phyloP scores from a whole-genome alignment of 257 asterid genomes.

The Eustoma russellianum region DNA sequence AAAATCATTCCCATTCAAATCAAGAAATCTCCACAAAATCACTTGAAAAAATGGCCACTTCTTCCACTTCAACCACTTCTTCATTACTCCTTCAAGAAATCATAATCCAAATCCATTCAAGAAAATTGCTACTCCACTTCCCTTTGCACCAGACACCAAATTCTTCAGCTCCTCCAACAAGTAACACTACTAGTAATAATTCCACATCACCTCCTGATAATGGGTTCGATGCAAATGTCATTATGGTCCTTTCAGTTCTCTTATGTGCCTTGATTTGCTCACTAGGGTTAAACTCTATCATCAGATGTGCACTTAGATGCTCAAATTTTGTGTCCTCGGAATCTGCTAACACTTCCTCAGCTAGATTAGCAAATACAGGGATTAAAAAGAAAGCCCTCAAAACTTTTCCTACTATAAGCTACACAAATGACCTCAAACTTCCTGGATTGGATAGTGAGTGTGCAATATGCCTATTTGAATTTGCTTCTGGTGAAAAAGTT shows the following conservation, averaged over 20 bases:
- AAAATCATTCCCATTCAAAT: neutral
- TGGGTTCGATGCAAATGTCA: slow-evolving; percentile 22
- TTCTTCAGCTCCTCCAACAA: slow-evolving; percentile 8
- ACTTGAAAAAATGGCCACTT: slow-evolving; percentile 2
- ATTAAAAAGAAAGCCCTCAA: slow-evolving; percentile 21
- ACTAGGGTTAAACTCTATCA: slow-evolving; percentile 20
- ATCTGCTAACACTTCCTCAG: neutral
- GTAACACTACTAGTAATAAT: neutral
- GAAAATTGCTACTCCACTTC: slow-evolving; percentile 16
- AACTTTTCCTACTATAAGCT: slow-evolving; percentile 13
- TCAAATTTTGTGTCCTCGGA: slow-evolving; percentile 5
- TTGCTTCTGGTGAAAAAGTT: slow-evolving; percentile 15
- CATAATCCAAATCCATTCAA: slow-evolving; percentile 12
- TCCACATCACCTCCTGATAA: slow-evolving; percentile 2
- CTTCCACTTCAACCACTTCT: no score
- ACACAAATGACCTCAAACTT: slow-evolving; percentile 9
- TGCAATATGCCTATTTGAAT: slow-evolving; percentile 19
- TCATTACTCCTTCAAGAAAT: slow-evolving; percentile 7
- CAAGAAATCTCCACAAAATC: neutral
- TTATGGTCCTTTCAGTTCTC: slow-evolving; percentile 23
- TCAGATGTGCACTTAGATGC: slow-evolving; percentile 21
- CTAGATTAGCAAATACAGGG: slow-evolving; percentile 14
- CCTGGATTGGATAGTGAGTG: slow-evolving; percentile 16
- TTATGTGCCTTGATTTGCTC: slow-evolving; percentile 26
- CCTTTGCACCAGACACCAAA: slow-evolving; percentile 8